Percentiles rank a stretch among this genome's conserved stretches.
Evolutionary conservation across 2,329 filamentous ascomycete genomes (phyloP).

Genomic region (Nothophaeocryptopus gaeumannii): DNA sequence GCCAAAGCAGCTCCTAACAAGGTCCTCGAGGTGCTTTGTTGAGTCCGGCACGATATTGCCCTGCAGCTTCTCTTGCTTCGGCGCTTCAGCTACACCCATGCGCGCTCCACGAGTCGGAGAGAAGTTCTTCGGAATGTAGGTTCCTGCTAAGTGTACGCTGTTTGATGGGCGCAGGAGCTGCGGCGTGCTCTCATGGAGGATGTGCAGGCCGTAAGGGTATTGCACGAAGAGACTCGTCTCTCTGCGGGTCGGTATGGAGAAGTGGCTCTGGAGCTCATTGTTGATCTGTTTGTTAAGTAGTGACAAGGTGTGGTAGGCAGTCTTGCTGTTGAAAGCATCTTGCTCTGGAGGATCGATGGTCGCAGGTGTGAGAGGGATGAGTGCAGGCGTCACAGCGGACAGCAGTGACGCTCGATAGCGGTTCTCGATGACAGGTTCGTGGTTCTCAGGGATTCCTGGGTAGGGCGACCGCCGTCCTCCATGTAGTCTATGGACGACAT

Average conservation of each 20-base stretch:
- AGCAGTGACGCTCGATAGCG: conserved; percentile 37
- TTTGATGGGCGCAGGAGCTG: conserved; percentile 41
- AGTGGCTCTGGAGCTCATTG: conserved; percentile 38
- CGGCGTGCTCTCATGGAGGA: conserved; percentile 39
- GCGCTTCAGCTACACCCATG: conserved; percentile 5
- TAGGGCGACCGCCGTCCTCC: conserved; percentile 26
- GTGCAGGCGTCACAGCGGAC: conserved; percentile 30
- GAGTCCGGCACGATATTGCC: conserved; percentile 24
- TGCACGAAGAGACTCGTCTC: conserved; percentile 41
- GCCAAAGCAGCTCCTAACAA: conserved; percentile 36
- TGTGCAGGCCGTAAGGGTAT: conserved; percentile 42
- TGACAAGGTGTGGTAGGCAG: conserved; percentile 19
- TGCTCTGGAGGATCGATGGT: conserved; percentile 11
- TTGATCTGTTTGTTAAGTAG: conserved; percentile 36
- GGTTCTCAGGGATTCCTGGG: conserved; percentile 38
- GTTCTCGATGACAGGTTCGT: conserved; percentile 36
- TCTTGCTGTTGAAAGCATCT: conserved; percentile 12
- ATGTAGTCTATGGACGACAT: conserved; percentile 33
- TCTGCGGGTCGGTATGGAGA: conserved; percentile 27
- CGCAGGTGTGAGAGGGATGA: conserved; percentile 16
- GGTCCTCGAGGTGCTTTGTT: conserved; percentile 31
- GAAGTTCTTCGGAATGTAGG: conserved; percentile 31
- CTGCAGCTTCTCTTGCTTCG: conserved; percentile 16
- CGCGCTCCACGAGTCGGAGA: conserved; percentile 21
- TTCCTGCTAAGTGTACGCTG: conserved; percentile 42